phyloP scores from a whole-genome alignment of 2,329 filamentous ascomycete genomes.

The Colletotrichum aenigma region DNA sequence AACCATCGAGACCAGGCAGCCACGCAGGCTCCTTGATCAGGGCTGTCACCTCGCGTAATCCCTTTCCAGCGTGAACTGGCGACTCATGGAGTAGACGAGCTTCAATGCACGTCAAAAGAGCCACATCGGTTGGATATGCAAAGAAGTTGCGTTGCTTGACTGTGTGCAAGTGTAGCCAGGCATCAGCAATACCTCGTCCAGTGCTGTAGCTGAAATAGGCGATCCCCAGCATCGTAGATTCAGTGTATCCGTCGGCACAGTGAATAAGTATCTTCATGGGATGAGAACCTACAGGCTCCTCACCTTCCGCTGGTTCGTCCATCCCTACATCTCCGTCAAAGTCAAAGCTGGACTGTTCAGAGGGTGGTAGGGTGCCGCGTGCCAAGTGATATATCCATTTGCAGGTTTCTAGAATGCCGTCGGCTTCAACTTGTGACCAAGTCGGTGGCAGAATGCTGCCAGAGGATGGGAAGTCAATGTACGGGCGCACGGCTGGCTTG shows the following conservation, averaged over 20 bases:
- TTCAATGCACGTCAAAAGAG: slow-evolving; percentile 78
- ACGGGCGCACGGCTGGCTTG: slow-evolving; percentile 35
- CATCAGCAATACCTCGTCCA: slow-evolving; percentile 77
- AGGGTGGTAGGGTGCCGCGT: slow-evolving; percentile 58
- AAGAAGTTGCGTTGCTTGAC: slow-evolving; percentile 91
- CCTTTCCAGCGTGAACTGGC: slow-evolving; percentile 55
- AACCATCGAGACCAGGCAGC: slow-evolving; percentile 86
- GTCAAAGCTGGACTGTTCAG: slow-evolving; percentile 29
- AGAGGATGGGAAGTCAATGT: slow-evolving; percentile 87
- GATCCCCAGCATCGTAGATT: slow-evolving; percentile 85
- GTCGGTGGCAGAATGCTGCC: slow-evolving; percentile 89
- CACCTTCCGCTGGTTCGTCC: slow-evolving; percentile 29
- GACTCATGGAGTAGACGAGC: slow-evolving; percentile 76
- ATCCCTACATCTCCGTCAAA: slow-evolving; percentile 63
- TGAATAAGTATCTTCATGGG: slow-evolving; percentile 83
- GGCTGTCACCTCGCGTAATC: slow-evolving; percentile 56
- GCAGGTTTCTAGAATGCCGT: slow-evolving; percentile 84
- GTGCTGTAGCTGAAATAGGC: slow-evolving; percentile 95
- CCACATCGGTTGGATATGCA: slow-evolving; percentile 89
- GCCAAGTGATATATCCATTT: slow-evolving; percentile 88
- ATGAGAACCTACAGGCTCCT: slow-evolving; percentile 24
- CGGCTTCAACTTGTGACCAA: slow-evolving; percentile 82
- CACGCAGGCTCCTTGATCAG: slow-evolving; percentile 73
- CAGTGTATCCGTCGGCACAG: slow-evolving; percentile 95
- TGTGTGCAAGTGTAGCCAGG: slow-evolving; percentile 86